A percentile compares a stretch with the other conserved stretches of the same genome.
Conservation (phyloP, 228 moss, liverwort and hornwort species). For the Sphagnum fallax region DNA sequence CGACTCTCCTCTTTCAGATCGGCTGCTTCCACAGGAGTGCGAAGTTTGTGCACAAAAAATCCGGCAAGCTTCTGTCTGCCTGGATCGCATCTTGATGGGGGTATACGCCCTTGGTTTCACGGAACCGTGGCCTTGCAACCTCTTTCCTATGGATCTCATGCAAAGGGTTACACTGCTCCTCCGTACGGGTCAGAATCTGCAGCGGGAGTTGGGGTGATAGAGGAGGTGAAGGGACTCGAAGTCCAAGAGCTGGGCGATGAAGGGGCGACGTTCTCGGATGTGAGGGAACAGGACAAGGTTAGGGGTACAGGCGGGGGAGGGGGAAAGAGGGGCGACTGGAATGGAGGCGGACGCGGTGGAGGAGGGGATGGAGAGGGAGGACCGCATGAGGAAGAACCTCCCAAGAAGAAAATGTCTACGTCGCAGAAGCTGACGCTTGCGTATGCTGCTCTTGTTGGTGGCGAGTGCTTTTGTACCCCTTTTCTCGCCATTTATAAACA, state of each 20-base stretch:
- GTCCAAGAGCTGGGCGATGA: slow-evolving; percentile 13
- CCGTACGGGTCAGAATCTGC: slow-evolving; percentile 25
- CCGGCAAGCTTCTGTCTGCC: too few species aligned
- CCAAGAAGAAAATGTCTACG: slow-evolving; percentile 43
- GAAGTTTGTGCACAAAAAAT: too few species aligned
- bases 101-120: too few species aligned
- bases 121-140: too few species aligned
- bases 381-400: slow-evolving; percentile 23
- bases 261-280: slow-evolving; percentile 18
- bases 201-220: slow-evolving; percentile 15
- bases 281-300: slow-evolving; percentile 38
- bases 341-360: slow-evolving; percentile 29
- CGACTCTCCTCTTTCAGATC: too few species aligned
- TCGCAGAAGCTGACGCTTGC: slow-evolving; percentile 88
- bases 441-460: slow-evolving; percentile 79
- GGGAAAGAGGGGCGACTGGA: slow-evolving; percentile 33
- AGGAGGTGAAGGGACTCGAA: slow-evolving; percentile 13
- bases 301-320: slow-evolving; percentile 31
- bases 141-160: too few species aligned
- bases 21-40: too few species aligned
- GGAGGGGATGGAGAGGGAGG: slow-evolving; percentile 38
- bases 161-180: slow-evolving; percentile 38
- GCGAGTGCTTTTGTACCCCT: slow-evolving; percentile 28
- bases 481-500: not conserved
- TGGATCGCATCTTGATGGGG: too few species aligned